Base-by-base conservation (phyloP, 106 monocot genomes). In the Dendrobium officinale region DNA sequence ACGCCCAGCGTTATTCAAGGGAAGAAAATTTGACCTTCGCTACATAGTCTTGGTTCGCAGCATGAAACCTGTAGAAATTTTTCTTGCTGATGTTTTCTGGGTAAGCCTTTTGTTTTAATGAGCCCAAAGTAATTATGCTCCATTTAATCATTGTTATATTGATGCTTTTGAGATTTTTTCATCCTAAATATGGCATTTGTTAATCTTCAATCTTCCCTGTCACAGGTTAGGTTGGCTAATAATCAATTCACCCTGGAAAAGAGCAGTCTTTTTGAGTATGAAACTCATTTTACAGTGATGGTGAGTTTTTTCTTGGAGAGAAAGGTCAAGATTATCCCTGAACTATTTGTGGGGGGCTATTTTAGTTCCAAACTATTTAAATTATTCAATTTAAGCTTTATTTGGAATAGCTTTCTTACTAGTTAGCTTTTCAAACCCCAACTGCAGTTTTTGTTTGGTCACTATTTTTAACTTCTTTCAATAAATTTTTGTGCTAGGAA, bases 221-320 rank as follows among this genome's bases (percentile, higher is more conserved):
- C 86, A 59, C 37, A 99, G 95, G 93, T 90, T 77, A 88, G 99
- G 74, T 78, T 99, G 80, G 95, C 99, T 79, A 99, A 99, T 80
- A 99, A 99, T 48, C 11, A 54, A 59, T 99, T 95, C 83, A 91
- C 89, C 47, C 72, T 95, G 81, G 95, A 99, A 40, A 90, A 86
- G 75, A 87, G 77, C 82, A 99, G 99, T 77, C 85, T 99, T 68
- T 99, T 99, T 81, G 99, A 99, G 79, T 99, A 99, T 85, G 99
- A 99, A 83, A 99, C 99, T 81, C 99, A 99, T 86, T 99, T 99
- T 80, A 99, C 95, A 40, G 99, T 99, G 79, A 95, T 99, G 99
- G 99, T 99, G 88, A 89, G 81, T 81, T 61, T 75, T 40, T 27
- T 66, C 15, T 51, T 51, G 15, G 51, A 13, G 51, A 51, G 16